Base-by-base conservation (phyloP, 495 filamentous ascomycete genomes). In the Hypoxylon crocopeplum region DNA sequence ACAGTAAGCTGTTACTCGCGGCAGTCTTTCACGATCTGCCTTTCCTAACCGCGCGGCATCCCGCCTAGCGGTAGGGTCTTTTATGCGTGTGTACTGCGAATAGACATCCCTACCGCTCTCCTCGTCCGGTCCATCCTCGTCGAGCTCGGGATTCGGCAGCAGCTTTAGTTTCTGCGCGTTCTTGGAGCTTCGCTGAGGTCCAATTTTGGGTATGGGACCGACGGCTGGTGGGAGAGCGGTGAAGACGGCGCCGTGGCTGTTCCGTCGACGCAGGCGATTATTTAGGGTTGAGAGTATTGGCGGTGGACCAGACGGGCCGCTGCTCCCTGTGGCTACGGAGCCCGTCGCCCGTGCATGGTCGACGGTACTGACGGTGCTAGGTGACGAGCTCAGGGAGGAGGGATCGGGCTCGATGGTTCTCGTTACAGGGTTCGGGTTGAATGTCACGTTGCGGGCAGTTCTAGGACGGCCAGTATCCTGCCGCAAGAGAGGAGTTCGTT, bases 71-170 rank as follows among this genome's bases (percentile, higher is more conserved):
- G 90, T 95, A 2, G 92, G 92, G 70, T 98, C 94, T 73, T 97
- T 98, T 73, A 98, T 98, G 27, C 95, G 86, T 7, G 84, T 75
- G 82, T 96, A 81, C 72, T 98, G 94, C 11, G 91, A 91, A 73
- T 98, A 98, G 11, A 98, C 94, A 72, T 98, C 94, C 48, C 94
- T 81, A 15, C 93, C 92, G 62, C 89, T 90, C 69, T 98, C 94
- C 64, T 94, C 92, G 55, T 95, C 92, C 2, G 77, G 75, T 1
- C 75, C 82, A 37, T 90, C 89, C 21, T 91, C 90, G 2, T 86
- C 87, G 7, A 89, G 83, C 34, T 93, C 90, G 1, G 95, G 92
- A 65, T 93, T 91, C 3, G 94, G 94, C 7, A 98, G 77, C 12
- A 98, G 81, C 73, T 98, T 98, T 45, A 98, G 81, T 74, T 98